Conservation (phyloP, 148 eudicot species). For the Rhododendron kiyosumense region DNA sequence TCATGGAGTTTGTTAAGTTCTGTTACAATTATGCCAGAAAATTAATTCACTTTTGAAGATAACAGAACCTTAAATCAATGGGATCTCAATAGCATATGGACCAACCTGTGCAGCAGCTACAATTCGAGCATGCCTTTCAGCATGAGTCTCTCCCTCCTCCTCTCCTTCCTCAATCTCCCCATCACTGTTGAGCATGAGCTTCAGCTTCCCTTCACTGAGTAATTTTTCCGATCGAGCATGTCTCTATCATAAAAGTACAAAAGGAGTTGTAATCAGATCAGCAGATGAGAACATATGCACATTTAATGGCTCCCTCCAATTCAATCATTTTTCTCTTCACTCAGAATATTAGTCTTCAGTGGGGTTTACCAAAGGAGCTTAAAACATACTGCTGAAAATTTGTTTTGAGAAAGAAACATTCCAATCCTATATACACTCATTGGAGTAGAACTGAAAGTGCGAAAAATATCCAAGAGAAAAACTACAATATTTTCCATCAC, state of each 20-base stretch:
- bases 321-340: neutral
- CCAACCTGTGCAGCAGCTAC: conserved; percentile 60
- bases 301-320: neutral
- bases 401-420: neutral
- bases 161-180: conserved; percentile 62
- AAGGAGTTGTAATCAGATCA: neutral
- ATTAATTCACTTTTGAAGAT: neutral
- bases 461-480: neutral
- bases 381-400: neutral
- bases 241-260: conserved; percentile 37
- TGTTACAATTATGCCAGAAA: neutral
- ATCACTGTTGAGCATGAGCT: conserved; percentile 72
- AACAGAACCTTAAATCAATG: neutral
- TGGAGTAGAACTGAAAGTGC: neutral
- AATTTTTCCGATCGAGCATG: conserved; percentile 81
- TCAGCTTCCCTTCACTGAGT: conserved; percentile 67
- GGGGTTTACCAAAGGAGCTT: neutral
- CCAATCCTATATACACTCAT: neutral
- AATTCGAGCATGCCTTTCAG: conserved; percentile 67
- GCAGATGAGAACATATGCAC: neutral
- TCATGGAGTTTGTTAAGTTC: conserved; percentile 25
- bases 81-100: neutral
- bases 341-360: neutral
- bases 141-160: conserved; percentile 65
- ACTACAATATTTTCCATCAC: neutral